These are phyloP conservation scores for Cryptococcus sp. DNA, from an alignment of 1,284 basidiomycete genomes.

Conservation along the genomic window DNA sequence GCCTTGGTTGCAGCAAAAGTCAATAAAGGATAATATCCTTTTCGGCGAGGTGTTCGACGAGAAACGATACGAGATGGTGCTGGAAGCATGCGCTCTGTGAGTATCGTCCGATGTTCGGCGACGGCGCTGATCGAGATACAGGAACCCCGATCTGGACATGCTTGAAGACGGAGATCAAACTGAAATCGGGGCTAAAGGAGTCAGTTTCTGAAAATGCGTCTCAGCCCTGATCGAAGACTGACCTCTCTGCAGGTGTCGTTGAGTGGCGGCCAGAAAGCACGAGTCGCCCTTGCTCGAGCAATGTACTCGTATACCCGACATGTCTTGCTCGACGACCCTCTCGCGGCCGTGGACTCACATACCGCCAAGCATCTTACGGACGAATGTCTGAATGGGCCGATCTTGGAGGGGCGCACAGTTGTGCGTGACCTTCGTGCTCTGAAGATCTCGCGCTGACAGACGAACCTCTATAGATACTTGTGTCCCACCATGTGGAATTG, in stretches of 20 bases:
- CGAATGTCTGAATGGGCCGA: slow-evolving; percentile 64
- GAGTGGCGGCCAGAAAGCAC: slow-evolving; percentile 76
- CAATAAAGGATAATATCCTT: slow-evolving; percentile 62
- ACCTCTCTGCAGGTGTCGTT: slow-evolving; percentile 31
- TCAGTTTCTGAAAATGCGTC: slow-evolving; percentile 28
- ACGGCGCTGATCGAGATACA: slow-evolving; percentile 2
- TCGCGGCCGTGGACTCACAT: slow-evolving; percentile 87
- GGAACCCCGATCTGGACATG: slow-evolving; percentile 65
- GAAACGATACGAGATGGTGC: slow-evolving; percentile 67
- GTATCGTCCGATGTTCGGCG: slow-evolving; percentile 24
- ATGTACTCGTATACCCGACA: slow-evolving; percentile 62
- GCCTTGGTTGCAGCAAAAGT: slow-evolving; percentile 72
- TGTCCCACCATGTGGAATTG: slow-evolving; percentile 80
- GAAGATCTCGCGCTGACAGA: neutral
- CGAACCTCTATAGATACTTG: slow-evolving; percentile 60
- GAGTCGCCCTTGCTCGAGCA: slow-evolving; percentile 61
- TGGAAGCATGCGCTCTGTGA: slow-evolving; percentile 76
- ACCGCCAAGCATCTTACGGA: slow-evolving; percentile 73
- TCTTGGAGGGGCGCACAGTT: slow-evolving; percentile 68
- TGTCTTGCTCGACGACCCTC: slow-evolving; percentile 82
- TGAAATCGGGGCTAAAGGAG: slow-evolving; percentile 69
- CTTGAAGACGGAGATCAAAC: slow-evolving; percentile 82
- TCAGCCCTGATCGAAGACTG: slow-evolving; percentile 3
- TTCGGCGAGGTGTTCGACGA: slow-evolving; percentile 71
- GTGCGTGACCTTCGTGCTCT: slow-evolving; percentile 26